phyloP scores from a whole-genome alignment of 179 eudicot genomes.

The Actinidia chinensis region DNA sequence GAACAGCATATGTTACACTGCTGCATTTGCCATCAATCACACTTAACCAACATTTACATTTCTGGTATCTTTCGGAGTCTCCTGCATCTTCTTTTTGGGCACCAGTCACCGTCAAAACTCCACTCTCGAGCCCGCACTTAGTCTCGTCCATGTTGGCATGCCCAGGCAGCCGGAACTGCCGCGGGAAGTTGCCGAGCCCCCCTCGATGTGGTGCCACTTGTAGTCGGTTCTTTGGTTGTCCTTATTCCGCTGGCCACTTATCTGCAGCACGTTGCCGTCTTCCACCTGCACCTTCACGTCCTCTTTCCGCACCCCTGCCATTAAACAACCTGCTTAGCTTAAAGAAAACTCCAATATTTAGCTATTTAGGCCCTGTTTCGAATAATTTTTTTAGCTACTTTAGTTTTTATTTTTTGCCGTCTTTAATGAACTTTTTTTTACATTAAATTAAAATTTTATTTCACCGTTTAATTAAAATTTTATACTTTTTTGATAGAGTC shows the following conservation, averaged over 20 bases:
- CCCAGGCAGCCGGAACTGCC: constrained; percentile 45
- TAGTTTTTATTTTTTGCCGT: no score
- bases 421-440: no score
- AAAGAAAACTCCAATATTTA: no score
- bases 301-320: constrained; percentile 1
- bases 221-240: constrained; percentile 39
- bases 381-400: no score
- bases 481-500: no score
- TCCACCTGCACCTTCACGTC: constrained; percentile 12
- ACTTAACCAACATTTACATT: constrained; percentile 22
- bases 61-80: constrained; percentile 10
- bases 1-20: no score
- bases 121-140: constrained; percentile 39
- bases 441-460: no score
- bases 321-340: background rate
- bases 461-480: no score
- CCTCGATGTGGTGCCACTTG: constrained; percentile 52
- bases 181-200: constrained; percentile 37
- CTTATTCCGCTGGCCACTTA: constrained; percentile 31
- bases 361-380: no score
- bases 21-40: background rate
- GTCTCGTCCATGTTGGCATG: constrained; percentile 36
- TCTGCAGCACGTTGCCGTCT: background rate
- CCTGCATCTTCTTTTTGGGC: constrained; percentile 41
- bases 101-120: constrained; percentile 46